Conservation (phyloP, 1,139 yeast genomes). For the Yamadazyma oceani region DNA sequence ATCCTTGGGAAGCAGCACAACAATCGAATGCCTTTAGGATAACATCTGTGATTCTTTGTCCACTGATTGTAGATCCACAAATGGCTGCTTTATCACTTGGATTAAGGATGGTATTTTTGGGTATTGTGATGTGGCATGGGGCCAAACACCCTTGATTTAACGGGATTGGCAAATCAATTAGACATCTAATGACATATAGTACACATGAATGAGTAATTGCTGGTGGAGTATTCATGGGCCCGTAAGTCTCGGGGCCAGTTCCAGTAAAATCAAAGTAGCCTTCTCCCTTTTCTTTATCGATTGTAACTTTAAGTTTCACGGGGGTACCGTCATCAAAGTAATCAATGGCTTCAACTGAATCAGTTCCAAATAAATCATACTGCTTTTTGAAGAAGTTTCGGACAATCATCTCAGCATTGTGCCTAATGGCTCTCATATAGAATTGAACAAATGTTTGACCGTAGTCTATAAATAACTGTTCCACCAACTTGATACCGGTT, state of each 20-base stretch:
- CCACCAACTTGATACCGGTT: constrained; percentile 37
- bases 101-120: constrained; percentile 65
- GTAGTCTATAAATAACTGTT: constrained; percentile 32
- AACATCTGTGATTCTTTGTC: constrained; percentile 81
- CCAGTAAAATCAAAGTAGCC: constrained; percentile 43
- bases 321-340: constrained; percentile 48
- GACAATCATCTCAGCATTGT: constrained; percentile 44
- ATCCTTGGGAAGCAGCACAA: constrained; percentile 59
- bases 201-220: constrained; percentile 84
- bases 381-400: constrained; percentile 39
- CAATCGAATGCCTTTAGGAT: constrained; percentile 73
- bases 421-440: constrained; percentile 45
- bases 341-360: constrained; percentile 35
- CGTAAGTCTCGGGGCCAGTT: constrained; percentile 45
- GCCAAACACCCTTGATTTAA: constrained; percentile 80
- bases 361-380: constrained; percentile 35
- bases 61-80: constrained; percentile 88
- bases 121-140: constrained; percentile 66
- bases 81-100: constrained; percentile 82
- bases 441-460: constrained; percentile 34
- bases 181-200: constrained; percentile 70
- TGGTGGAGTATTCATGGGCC: constrained; percentile 47
- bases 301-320: constrained; percentile 34
- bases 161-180: constrained; percentile 77
- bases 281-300: constrained; percentile 34